Evolutionary conservation across 371 early-diverging fungal species (phyloP).

Genomic region (Choanephora cucurbitarum): DNA sequence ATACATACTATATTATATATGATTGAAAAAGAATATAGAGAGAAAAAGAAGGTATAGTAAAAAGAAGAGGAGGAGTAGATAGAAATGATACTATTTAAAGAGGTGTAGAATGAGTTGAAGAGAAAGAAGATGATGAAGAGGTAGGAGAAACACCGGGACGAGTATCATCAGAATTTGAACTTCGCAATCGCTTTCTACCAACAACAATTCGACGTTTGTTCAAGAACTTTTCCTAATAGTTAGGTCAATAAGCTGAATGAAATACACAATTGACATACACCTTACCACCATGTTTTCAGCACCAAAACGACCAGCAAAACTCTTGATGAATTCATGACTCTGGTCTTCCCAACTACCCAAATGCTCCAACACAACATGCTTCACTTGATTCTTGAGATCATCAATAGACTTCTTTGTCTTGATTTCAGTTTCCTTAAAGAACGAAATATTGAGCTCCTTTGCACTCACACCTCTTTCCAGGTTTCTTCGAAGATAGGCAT

Average conservation of each 20-base stretch:
- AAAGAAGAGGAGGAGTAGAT: no score
- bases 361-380: conserved; percentile 63
- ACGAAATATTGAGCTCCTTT: conserved; percentile 91
- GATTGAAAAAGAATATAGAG: no score
- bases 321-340: conserved; percentile 70
- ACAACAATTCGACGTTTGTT: conserved; percentile 24
- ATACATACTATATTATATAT: no score
- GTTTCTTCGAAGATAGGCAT: conserved; percentile 91
- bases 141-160: no score
- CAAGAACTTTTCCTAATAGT: conserved; percentile 27
- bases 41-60: no score
- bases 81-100: neutral
- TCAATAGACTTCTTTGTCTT: conserved; percentile 73
- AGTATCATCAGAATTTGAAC: conserved; percentile 6
- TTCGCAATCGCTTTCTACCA: conserved; percentile 20
- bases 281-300: conserved; percentile 58
- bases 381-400: conserved; percentile 69
- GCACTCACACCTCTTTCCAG: conserved; percentile 90
- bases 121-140: no score
- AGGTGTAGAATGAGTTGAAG: neutral
- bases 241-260: conserved; percentile 11
- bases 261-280: conserved; percentile 17
- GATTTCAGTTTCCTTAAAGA: conserved; percentile 80
- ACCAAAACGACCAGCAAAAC: conserved; percentile 72
- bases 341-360: conserved; percentile 70